Evolutionary conservation across 2,329 filamentous ascomycete species (phyloP), one percentile per base, ranked within the genome.

Genomic region (Verticillium albo-atrum): DNA sequence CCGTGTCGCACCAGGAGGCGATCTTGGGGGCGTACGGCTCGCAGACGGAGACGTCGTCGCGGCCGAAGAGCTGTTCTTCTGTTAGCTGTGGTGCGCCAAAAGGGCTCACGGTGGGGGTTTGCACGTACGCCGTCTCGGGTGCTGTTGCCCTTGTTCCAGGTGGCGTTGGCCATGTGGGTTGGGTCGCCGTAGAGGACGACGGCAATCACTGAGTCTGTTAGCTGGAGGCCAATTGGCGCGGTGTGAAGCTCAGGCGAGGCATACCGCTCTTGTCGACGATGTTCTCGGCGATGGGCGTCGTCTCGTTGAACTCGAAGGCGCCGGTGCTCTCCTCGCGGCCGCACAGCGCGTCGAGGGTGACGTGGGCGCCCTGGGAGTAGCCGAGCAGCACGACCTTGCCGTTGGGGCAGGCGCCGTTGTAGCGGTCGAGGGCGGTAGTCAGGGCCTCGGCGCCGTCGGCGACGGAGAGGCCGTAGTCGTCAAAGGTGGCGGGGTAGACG

Each of bases 331-430:
- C 62, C 25, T 64, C 62, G 20, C 68, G 68, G 2, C 76, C 76
- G 62, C 76, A 79, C 51, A 79, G 66, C 7, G 69, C 66, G 35
- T 79, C 74, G 50, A 65, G 65, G 2, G 70, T 60, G 34, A 78
- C 64, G 34, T 79, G 75, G 0, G 75, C 76, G 34, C 76, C 76
- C 71, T 76, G 76, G 2, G 76, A 79, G 60, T 74, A 79, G 1
- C 76, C 76, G 52, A 79, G 54, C 30, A 79, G 63, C 4, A 74
- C 76, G 54, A 79, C 68, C 66, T 77, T 76, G 57, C 67, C 68
- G n/a, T 71, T 62, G 7, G 76, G 75, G 42, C 76, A 79, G 4
- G 65, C 65, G 30, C 66, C 55, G 62, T 66, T 64, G 61, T 79
- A 77, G 25, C 65, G 59, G 14, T 63, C 62, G 47, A 79, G 60